A percentile compares a stretch with the other conserved stretches of the same genome.
Conservation (phyloP, 2,329 filamentous ascomycete genomes). For the Sarocladium brachiariae region DNA sequence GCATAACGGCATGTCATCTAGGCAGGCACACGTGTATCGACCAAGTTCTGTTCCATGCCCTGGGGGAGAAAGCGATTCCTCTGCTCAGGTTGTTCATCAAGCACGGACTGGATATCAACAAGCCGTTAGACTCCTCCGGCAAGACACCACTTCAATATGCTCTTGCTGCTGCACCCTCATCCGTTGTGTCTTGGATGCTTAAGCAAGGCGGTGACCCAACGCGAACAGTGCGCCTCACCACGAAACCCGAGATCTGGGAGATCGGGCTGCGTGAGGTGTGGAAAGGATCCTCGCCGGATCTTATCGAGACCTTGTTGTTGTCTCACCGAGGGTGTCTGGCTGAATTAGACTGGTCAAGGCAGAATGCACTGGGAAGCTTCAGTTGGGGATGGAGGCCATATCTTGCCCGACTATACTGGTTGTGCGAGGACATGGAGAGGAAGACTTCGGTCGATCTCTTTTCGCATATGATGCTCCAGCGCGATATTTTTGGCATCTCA, state of each 20-base stretch:
- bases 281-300: background rate
- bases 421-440: conserved; percentile 12
- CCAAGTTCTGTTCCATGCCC: background rate
- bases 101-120: conserved; percentile 16
- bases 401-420: conserved; percentile 10
- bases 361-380: conserved; percentile 11
- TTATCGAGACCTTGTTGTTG: conserved; percentile 15
- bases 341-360: conserved; percentile 13
- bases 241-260: conserved; percentile 12
- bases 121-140: conserved; percentile 12
- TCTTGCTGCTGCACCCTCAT: conserved; percentile 11
- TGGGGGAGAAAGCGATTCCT: background rate
- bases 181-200: conserved; percentile 17
- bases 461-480: conserved; percentile 11
- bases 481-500: conserved; percentile 5
- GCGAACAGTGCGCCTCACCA: conserved; percentile 11
- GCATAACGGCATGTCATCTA: conserved; percentile 8
- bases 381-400: background rate
- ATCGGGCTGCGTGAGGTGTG: conserved; percentile 13
- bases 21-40: conserved; percentile 13
- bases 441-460: conserved; percentile 16
- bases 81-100: conserved; percentile 14
- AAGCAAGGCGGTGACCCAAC: conserved; percentile 17
- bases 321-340: conserved; percentile 13
- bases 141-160: conserved; percentile 16